Base-by-base conservation (phyloP, 305 asterid genomes). In the Salvia sclarea region DNA sequence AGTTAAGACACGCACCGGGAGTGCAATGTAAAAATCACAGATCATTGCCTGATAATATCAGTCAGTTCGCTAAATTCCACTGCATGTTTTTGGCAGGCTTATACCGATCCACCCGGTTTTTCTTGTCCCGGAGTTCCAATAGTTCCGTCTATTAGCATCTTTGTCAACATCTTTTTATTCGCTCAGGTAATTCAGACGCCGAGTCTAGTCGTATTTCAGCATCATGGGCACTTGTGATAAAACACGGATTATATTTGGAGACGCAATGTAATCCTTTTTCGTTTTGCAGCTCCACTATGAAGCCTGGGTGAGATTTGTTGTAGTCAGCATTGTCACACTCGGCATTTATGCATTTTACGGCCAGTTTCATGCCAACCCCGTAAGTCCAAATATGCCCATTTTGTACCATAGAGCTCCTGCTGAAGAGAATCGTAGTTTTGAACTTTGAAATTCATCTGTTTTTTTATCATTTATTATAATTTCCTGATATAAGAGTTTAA, bases 71-170 rank as follows among this genome's bases (percentile, higher is more conserved):
- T 45, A 20, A 20, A 5, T 18, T 30, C 49, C 52, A 49, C 31
- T 43, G 13, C 45, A 16, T 70, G 61, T 20, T 56, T 16, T 57
- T 68, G 72, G 76, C 85, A 90, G 96, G 83, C 70, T 33, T 85
- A 88, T 69, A 70, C 60, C 8, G 65, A 64, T 69, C 89, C 91
- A 66, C 86, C 93, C 3, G 95, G 96, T 61, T 92, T 92, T 81
- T 90, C 97, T 75, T 92, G 98, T 68, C 98, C 97, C 21, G 91
- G 96, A 79, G 97, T 85, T 76, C 97, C 98, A 54, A 61, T 81
- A 58, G 68, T 92, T 71, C 98, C 98, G 18, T 81, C 86, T 53
- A 24, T 90, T 40, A 88, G 95, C 86, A 92, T 92, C 65, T 90
- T 86, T 66, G 48, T 92, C 59, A 90, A 88, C 81, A 90, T 92